phyloP scores from a whole-genome alignment of 129 eudicot genomes.

The Artemisia argyi region DNA sequence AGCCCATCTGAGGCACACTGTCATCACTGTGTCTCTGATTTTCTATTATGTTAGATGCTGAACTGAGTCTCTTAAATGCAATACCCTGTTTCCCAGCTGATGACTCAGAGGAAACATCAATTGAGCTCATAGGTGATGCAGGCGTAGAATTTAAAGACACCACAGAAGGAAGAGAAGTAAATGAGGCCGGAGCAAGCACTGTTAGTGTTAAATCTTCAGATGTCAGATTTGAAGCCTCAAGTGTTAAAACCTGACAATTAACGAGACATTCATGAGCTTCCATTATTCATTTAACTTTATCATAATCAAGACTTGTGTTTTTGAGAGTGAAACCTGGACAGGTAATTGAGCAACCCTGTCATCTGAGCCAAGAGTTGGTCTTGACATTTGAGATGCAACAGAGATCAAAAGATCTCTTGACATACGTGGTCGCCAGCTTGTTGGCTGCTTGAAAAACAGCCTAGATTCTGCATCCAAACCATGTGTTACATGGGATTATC shows the following conservation, averaged over 20 bases:
- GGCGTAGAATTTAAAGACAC: conserved; percentile 73
- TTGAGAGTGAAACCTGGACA: conserved; percentile 63
- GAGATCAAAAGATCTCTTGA: conserved; percentile 87
- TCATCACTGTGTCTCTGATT: conserved; percentile 39
- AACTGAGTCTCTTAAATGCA: conserved; percentile 31
- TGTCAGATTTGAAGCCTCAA: conserved; percentile 95
- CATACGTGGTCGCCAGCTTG: conserved; percentile 92
- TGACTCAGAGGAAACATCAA: conserved; percentile 7
- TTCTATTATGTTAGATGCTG: conserved; percentile 26
- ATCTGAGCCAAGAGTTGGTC: conserved; percentile 58
- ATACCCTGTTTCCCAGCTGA: conserved; percentile 31
- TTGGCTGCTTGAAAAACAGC: conserved; percentile 90
- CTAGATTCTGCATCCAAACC: conserved; percentile 65
- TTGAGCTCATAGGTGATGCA: conserved; percentile 57
- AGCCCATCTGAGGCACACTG: conserved; percentile 40
- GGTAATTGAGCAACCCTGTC: conserved; percentile 75
- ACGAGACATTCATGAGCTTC: conserved; percentile 9
- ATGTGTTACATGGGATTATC: conserved; percentile 9
- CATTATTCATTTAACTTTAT: neutral
- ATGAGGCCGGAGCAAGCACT: conserved; percentile 92
- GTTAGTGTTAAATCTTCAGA: conserved; percentile 84
- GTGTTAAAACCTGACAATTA: conserved; percentile 75
- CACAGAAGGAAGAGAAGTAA: conserved; percentile 66
- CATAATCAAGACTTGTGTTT: neutral
- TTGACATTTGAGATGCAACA: conserved; percentile 92